Base-by-base conservation (phyloP, 1,284 basidiomycete genomes). In the Rhizoctonia solani region DNA sequence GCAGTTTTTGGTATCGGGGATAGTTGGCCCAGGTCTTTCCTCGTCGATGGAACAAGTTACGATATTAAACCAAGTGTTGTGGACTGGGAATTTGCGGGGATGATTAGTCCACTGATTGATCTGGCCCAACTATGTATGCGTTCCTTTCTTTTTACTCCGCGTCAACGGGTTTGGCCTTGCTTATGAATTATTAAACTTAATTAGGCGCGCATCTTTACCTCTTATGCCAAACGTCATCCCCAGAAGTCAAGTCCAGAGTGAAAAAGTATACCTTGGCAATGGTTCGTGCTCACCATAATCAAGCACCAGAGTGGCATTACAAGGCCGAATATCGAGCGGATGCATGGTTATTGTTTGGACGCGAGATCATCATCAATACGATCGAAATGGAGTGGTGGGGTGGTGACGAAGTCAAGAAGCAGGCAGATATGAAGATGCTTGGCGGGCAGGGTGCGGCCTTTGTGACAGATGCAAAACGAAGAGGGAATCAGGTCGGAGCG, bases 51-150 rank as follows among this genome's bases (percentile, higher is more conserved):
- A 5, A 34, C 4, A 34, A 11, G 4, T 4, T 11, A 4, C 11
- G 46, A 25, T 3, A 44, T 44, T 1, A 44, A 25, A 21, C 32
- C 59, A 3, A 49, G 44, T 4, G 56, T 68, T 19, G 49, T 61
- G 2, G 66, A 68, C 37, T 68, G 66, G 66, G 66, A 68, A 29
- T 68, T 68, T 39, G 66, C 66, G 13, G 54, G 66, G 2, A 37
- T 61, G 44, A 61, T 23, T 19, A 14, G n/a, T 1, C 58, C 58
- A 16, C 19, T 61, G 32, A 16, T n/a, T 21, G 58, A 61, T 50
- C 8, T 61, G 6, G 27, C 42, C 27, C 58, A 61, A 39, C 21
- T 61, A 11, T 9, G 55, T 47, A 32, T 3, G 42, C 29, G 29
- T 32, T 37, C 41, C 27, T 32, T 3, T 34, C 4, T 4, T 21